Base-by-base conservation (phyloP, 2,329 filamentous ascomycete genomes). In the Diaporthe citriasiana region DNA sequence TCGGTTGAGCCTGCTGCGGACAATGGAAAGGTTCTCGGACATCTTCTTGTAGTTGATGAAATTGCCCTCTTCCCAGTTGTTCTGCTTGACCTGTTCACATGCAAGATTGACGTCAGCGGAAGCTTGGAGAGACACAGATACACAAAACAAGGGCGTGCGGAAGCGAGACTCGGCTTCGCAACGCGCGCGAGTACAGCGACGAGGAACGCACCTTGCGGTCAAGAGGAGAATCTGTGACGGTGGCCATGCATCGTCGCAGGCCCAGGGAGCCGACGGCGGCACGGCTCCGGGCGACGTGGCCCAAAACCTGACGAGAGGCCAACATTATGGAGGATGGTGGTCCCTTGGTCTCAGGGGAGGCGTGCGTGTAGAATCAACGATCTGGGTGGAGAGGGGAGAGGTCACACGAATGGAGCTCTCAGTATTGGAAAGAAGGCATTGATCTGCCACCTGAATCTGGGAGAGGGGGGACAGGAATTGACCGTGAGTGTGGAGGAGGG, bases 31-130 rank as follows among this genome's bases (percentile, higher is more conserved):
- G 90, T 98, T 98, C 89, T 98, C 95, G 80, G 94, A 95, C 95
- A 98, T 98, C 91, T 98, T 98, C 91, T 94, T 95, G 85, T 99
- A 99, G 91, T 98, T 98, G 90, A 98, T 98, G 90, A 95, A 98
- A 90, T 97, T 97, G 85, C 90, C 91, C 85, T 95, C 93, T 87
- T 99, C 97, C 90, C 92, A 95, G 88, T 95, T 98, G 90, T 96
- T 97, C 91, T 98, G 98, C 86, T 93, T 93, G 85, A 99, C 89
- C 89, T 91, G 75, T 77, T 68, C 25, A 72, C 50, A 55, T 38
- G 55, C 53, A 57, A 68, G 70, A 50, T 53, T 63, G 65, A 69
- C 71, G 59, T 77, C 72, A 75, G 73, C 70, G 69, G 60, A 50
- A 56, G 66, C 42, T 63, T 50, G 45, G n/a, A 38, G 13, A 45